phyloP scores from a whole-genome alignment of 1,284 basidiomycete genomes.

The Mrakiaceae sp. region DNA sequence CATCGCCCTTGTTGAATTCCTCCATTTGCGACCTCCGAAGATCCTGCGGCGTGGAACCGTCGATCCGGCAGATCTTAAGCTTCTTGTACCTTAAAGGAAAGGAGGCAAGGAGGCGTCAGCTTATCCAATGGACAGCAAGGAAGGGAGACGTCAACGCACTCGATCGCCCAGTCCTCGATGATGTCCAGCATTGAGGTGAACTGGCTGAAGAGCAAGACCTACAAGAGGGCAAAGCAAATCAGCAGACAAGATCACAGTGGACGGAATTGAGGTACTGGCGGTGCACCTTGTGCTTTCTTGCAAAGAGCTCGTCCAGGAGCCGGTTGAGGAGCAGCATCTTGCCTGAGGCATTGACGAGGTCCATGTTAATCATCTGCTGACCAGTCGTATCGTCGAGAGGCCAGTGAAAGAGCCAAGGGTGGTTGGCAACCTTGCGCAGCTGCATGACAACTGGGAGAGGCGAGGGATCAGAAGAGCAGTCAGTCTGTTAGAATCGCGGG shows the following conservation, averaged over 20 bases:
- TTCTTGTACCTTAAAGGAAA: constrained; percentile 44
- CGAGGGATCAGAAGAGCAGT: neutral
- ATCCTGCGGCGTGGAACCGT: constrained; percentile 67
- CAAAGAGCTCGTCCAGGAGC: constrained; percentile 73
- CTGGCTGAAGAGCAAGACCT: constrained; percentile 73
- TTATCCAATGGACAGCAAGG: no score
- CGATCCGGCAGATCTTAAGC: constrained; percentile 77
- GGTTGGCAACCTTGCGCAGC: constrained; percentile 59
- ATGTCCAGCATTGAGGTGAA: constrained; percentile 95
- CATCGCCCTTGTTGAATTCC: constrained; percentile 65
- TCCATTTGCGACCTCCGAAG: constrained; percentile 76
- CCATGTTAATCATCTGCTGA: constrained; percentile 52
- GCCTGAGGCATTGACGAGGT: constrained; percentile 73
- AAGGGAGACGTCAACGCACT: constrained; percentile 23
- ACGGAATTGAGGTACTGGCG: neutral
- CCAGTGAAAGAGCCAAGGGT: constrained; percentile 89
- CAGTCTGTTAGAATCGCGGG: neutral
- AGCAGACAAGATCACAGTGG: neutral
- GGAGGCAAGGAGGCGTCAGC: no score
- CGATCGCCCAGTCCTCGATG: constrained; percentile 80
- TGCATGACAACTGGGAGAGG: neutral
- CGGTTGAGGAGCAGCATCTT: constrained; percentile 96
- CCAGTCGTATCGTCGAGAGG: constrained; percentile 55
- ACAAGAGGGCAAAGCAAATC: no score
- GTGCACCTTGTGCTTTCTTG: constrained; percentile 59